Evolutionary conservation across 345 rosid species (phyloP), one percentile per base, ranked within the genome.

Genomic region (Populus ilicifolia): DNA sequence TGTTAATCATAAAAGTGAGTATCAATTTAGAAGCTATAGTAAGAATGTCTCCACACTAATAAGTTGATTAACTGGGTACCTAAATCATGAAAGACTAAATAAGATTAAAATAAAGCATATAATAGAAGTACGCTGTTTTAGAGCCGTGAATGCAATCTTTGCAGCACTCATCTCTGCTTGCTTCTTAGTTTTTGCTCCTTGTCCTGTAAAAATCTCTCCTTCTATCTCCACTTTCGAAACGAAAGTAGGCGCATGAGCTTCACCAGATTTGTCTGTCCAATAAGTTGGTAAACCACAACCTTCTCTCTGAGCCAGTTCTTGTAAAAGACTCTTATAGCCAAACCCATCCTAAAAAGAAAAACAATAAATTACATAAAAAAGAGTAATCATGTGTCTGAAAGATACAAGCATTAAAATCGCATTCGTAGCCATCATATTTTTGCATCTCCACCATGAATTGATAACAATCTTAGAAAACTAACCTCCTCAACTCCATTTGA

Each of bases 101-200:
- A 67, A 54, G 29, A 25, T 5, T 69, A 20, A 48, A 52, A 46
- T 16, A 54, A 30, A 29, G 52, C 68, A 43, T 52, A 52, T 56
- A 56, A 9, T 3, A n/a, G 9, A 56, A 78, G 12, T 79, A 83
- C 86, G 70, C 61, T 71, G 75, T 80, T 74, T 87, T 33, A 89
- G 48, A 35, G 78, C 77, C n/a, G 70, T 68, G 69, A 83, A 90
- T 69, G 97, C 95, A 25, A 85, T 80, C 78, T 87, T 92, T n/a
- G 97, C 97, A 11, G 93, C 95, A 75, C 75, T 88, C 76, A 84
- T 64, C 84, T 92, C 93, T 4, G 97, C 91, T 12, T 82, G 74
- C 68, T 89, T 92, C 81, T 89, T 90, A 20, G 89, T 86, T 82
- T 74, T 89, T 12, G 90, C 81, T 62, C 66, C 87, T 21, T 83